Evolutionary conservation across 106 monocot species (phyloP), one percentile per base, ranked within the genome.

Genomic region (Dactylorhiza incarnata): DNA sequence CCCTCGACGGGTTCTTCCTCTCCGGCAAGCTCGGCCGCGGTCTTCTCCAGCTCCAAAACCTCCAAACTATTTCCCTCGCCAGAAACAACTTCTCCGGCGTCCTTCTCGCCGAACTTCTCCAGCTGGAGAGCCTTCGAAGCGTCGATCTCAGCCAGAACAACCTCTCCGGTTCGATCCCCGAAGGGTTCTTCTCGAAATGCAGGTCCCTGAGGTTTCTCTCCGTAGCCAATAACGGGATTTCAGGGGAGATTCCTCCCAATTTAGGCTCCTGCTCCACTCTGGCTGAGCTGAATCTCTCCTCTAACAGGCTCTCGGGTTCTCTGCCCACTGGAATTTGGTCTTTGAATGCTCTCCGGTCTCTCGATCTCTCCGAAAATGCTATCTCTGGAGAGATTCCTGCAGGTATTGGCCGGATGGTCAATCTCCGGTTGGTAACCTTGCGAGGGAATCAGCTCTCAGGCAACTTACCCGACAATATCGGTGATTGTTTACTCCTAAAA

Each of bases 41-140:
- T 23, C 85, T 95, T 65, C 87, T 95, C 71, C 94, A 81, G 74
- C 89, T 95, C 19, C 73, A 74, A 10, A 83, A 75, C 69, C 87
- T 95, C 63, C 79, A 76, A 53, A 61, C 55, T 12, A 83, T 95
- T 37, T 79, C 87, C 3, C 87, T 95, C 61, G 49, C 91, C 29
- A 63, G 47, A 12, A 95, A 95, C 82, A 91, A 95, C 85, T 75
- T 95, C 87, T 83, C 91, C 44, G 91, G 94, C 14, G 49, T 20
- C 22, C 70, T 95, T 45, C 62, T 47, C 68, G 73, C 87, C 9
- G 85, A 84, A 20, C 74, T 95, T 47, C 68, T 81, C 74, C 71
- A 79, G 16, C 79, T 91, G 45, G 74, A 65, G 51, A 77, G 71
- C 67, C 85, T 95, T 17, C 75, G 75, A 15, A 72, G 70, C 43